phyloP scores from a whole-genome alignment of 164 flowering plant genomes.

The Stephania yunnanensis region DNA sequence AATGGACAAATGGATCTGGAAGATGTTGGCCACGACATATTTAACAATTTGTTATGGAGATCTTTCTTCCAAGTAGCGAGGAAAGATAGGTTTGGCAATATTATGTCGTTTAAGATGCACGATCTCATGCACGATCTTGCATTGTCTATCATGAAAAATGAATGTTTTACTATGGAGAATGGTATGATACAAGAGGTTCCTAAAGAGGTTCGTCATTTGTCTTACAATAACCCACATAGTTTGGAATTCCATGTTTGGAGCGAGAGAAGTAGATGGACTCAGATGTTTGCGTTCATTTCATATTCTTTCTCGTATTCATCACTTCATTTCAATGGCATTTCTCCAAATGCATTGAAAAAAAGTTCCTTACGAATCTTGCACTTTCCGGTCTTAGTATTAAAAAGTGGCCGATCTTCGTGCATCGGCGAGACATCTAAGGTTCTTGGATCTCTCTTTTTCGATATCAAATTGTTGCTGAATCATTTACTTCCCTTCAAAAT shows the following conservation, averaged over 20 bases:
- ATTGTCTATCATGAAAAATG: not conserved
- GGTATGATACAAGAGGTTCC: not conserved
- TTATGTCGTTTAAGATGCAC: not conserved
- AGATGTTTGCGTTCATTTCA: not conserved
- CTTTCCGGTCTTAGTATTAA: not conserved
- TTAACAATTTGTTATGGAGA: not conserved
- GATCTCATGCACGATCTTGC: slow-evolving; percentile 4
- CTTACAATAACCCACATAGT: not conserved
- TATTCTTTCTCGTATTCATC: not conserved
- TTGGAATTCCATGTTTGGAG: not conserved
- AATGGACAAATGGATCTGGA: no score
- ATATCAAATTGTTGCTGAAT: no score
- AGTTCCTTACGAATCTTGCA: not conserved
- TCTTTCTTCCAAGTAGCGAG: slow-evolving; percentile 5
- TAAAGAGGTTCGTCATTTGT: not conserved
- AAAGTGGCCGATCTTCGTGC: not conserved
- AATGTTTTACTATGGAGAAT: not conserved
- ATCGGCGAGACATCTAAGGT: not conserved
- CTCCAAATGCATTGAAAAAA: not conserved
- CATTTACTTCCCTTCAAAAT: not conserved
- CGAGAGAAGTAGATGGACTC: not conserved
- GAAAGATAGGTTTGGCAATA: not conserved
- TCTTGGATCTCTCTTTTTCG: not conserved
- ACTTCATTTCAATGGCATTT: not conserved
- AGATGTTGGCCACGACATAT: not conserved